Evolutionary conservation across 352 stramenopile genomes (phyloP), one percentile per base, ranked within the genome.

Genomic region (Thalassiosira pacifica): DNA sequence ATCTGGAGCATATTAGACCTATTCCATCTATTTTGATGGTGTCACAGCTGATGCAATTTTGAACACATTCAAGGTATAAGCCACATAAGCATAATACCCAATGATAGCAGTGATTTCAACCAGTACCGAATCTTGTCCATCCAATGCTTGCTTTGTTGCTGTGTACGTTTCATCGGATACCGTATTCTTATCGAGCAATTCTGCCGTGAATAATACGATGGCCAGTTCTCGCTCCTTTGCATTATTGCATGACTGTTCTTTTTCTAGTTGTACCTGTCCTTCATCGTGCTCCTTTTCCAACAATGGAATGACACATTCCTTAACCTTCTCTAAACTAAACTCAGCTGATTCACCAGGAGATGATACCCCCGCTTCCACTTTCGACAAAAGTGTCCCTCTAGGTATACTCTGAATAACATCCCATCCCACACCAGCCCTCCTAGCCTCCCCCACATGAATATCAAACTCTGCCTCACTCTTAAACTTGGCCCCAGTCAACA

Each of bases 51-150:
- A 87, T 61, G 88, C 75, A 66, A 96, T 94, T 34, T 79, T 74
- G 76, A 96, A 96, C 0, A 92, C 90, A 79, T 96, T 96, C 13
- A 96, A 60, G 26, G 93, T 96, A 29, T 91, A 94, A 2, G 90
- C 84, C 24, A 94, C 90, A 73, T 87, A 94, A 0, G 91, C 88
- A 68, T 96, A 95, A 63, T 95, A 95, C 1, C 93, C 93, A 10
- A 88, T 70, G 73, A 96, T 94, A 40, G 86, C 85, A 48, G 86
- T 91, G n/a, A 94, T 93, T 79, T 94, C 91, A 0, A 95, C 91
- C 57, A 95, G 77, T 3, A 92, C 76, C 34, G 74, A 74, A 77
- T 93, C 88, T 34, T 90, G 83, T 32, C 80, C 84, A 11, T 61
- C 87, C 29, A 95, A 22, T 18, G 73, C 65, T 32, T 68, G 4